Percentiles rank a stretch among this genome's conserved stretches.
Evolutionary conservation across 1,284 basidiomycete species (phyloP).

Genomic region (Melampsora larici-populina): DNA sequence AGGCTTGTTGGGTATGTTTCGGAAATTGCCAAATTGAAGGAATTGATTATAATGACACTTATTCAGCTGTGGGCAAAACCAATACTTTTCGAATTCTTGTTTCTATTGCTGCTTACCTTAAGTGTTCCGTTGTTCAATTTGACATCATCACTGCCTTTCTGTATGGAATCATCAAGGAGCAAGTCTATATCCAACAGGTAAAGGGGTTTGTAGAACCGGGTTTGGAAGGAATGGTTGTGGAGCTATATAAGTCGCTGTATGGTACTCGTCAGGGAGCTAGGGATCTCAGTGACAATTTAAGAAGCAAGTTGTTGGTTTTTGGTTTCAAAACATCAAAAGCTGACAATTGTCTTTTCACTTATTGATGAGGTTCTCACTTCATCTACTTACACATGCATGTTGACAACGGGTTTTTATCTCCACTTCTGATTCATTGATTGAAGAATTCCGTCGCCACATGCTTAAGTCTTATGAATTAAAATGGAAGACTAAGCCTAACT

Average conservation of each 20-base stretch:
- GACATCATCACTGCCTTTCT: conserved; percentile 13
- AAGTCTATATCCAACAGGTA: not conserved
- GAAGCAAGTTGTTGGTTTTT: not conserved
- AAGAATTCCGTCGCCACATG: no score
- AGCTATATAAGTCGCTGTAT: conserved; percentile 7
- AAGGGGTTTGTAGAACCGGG: not conserved
- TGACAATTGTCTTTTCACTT: conserved; percentile 8
- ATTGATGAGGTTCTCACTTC: not conserved
- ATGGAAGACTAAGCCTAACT: not conserved
- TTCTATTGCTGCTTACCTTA: not conserved
- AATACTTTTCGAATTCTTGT: not conserved
- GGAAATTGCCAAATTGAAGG: not conserved
- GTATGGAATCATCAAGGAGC: not conserved
- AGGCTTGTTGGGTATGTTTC: not conserved
- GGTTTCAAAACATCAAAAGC: not conserved
- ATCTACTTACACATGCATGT: no score
- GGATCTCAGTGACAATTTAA: not conserved
- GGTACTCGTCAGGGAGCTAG: not conserved
- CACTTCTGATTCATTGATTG: no score
- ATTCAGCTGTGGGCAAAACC: not conserved
- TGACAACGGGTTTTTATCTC: no score
- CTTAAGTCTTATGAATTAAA: no score
- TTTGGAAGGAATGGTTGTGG: not conserved
- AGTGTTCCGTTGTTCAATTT: not conserved
- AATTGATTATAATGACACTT: not conserved